Percentiles rank a stretch among this genome's conserved stretches.
phyloP scores from a whole-genome alignment of 1,284 basidiomycete genomes.

The Sutorius eximius region DNA sequence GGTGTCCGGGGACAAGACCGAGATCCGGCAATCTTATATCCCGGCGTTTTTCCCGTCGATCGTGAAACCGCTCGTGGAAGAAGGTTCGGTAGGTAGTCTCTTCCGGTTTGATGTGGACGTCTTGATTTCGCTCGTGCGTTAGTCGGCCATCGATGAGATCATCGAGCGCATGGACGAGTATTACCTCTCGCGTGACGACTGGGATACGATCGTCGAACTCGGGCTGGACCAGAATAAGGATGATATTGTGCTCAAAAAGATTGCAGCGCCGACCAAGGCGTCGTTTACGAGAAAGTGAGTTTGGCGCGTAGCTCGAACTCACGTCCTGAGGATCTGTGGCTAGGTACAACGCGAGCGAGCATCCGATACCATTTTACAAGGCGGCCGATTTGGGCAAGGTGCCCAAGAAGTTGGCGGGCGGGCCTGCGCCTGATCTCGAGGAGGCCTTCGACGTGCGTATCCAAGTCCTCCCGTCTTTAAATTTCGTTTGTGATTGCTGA shows the following conservation, averaged over 20 bases:
- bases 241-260: slow-evolving; percentile 78
- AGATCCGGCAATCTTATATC: slow-evolving; percentile 90
- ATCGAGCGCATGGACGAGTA: slow-evolving; percentile 94
- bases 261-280: slow-evolving; percentile 79
- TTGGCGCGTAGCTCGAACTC: not conserved
- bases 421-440: slow-evolving; percentile 82
- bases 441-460: slow-evolving; percentile 70
- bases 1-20: slow-evolving; percentile 85
- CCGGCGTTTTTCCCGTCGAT: slow-evolving; percentile 82
- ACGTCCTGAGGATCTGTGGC: not conserved
- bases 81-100: slow-evolving; percentile 55
- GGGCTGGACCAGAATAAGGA: slow-evolving; percentile 83
- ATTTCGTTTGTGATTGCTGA: not conserved
- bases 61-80: slow-evolving; percentile 75
- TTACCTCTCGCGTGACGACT: slow-evolving; percentile 90
- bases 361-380: slow-evolving; percentile 92
- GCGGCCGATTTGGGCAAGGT: slow-evolving; percentile 73
- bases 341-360: slow-evolving; percentile 84
- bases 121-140: slow-evolving; percentile 1
- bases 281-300: slow-evolving; percentile 81
- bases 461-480: not conserved
- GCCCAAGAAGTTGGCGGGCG: slow-evolving; percentile 75
- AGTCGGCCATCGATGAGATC: slow-evolving; percentile 80
- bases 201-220: slow-evolving; percentile 93
- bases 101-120: not conserved